A percentile compares a stretch with the other conserved stretches of the same genome.
Conservation (phyloP, 768 basidiomycete genomes). For the Collybia mongolica region DNA sequence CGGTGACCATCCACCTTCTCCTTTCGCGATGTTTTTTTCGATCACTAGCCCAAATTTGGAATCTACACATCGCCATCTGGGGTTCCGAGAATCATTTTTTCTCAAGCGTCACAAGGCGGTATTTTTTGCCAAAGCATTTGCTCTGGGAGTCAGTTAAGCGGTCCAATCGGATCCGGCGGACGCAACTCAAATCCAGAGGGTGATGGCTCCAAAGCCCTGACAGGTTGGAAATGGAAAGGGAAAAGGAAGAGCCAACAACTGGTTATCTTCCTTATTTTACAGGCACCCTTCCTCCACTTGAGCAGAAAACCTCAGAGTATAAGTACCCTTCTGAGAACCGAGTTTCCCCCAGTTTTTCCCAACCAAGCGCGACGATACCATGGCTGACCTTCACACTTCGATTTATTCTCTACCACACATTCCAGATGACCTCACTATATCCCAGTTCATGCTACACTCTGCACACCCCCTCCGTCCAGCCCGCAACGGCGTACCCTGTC, state of each 20-base stretch:
- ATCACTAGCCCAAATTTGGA: constrained; percentile 8
- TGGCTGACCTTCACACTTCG: constrained; percentile 3
- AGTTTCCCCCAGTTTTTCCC: not conserved
- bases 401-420: constrained; percentile 22
- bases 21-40: constrained; percentile 5
- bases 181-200: constrained; percentile 9
- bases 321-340: constrained; percentile 8
- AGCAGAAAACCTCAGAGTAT: constrained; percentile 10
- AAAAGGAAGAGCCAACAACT: constrained; percentile 11
- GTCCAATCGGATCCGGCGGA: constrained; percentile 14
- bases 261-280: constrained; percentile 7
- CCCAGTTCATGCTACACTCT: constrained; percentile 56
- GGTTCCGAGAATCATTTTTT: constrained; percentile 4
- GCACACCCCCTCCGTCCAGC: constrained; percentile 42
- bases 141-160: constrained; percentile 10
- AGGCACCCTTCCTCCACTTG: constrained; percentile 9
- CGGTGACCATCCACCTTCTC: constrained; percentile 7
- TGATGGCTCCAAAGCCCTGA: constrained; percentile 12
- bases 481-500: constrained; percentile 39
- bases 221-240: constrained; percentile 8
- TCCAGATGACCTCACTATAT: constrained; percentile 55
- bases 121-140: constrained; percentile 2
- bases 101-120: constrained; percentile 12
- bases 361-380: too few species aligned
- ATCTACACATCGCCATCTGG: constrained; percentile 6